Evolutionary conservation across 2,329 filamentous ascomycete species (phyloP), one percentile per base, ranked within the genome.

Genomic region (Colletotrichum chlorophyti): DNA sequence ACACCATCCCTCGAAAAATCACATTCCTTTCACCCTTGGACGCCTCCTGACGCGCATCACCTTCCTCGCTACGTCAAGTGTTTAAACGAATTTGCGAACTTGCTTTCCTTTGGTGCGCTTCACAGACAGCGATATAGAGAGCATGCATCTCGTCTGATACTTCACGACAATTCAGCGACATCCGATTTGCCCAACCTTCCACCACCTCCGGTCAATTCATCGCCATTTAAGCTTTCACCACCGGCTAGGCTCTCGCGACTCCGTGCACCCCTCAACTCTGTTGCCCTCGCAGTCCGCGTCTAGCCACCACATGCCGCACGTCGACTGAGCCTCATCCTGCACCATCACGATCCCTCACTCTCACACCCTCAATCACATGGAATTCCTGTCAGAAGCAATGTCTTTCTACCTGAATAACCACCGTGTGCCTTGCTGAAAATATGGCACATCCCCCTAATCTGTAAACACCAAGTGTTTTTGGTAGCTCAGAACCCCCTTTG

Each of bases 251-350:
- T 32, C 45, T 45, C 19, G 43, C 38, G 38, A 50, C 31, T 57
- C 38, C 45, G 57, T 57, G 57, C 57, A 60, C 57, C 57, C 57
- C 57, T 60, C 57, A 60, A 57, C 57, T 60, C 57, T 57, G 57
- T 57, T 60, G 51, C 24, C 45, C 57, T 50, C 57, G n/a, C n/a
- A 50, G 57, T 38, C 57, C 32, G 51, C 31, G 4, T 59, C 57
- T 60, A 55, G 38, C 45, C 57, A 57, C 55, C 55, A 40, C 24
- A 60, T 58, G 53, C 53, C 53, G 47, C 24, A 40, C 19, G 12
- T n/a, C 21, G 38, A 42, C 29, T 60, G 53, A 60, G 58, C 53
- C 58, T 59, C 43, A 43, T 37, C 41, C 55, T 42, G 32, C 40
- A 48, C 53, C 47, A 60, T 60, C 57, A 60, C 45, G 37, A 53